Base-by-base conservation (phyloP, 2,329 filamentous ascomycete species). In the Fusarium sp. region DNA sequence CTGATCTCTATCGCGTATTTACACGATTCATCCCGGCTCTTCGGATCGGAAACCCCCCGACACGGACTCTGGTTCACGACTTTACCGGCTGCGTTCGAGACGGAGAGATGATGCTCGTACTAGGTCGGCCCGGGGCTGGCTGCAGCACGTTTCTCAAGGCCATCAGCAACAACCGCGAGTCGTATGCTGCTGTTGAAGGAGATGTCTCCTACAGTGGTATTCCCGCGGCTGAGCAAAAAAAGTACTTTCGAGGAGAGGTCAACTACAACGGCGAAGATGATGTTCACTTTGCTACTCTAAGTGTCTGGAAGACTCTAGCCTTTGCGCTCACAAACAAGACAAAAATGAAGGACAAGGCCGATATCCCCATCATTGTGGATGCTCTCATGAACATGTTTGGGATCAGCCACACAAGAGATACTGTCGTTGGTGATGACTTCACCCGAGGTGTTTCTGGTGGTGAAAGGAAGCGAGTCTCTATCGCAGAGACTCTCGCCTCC, bases 261-360 rank as follows among this genome's bases (percentile, higher is more conserved):
- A 88, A 88, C 66, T 93, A 93, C 73, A 92, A 91, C 66, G 85
- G 84, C 14, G 90, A 94, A 72, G 90, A 92, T 64, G 90, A 93
- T 68, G 81, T 85, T 15, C 91, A 94, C 72, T 88, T 93, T 70
- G 87, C 91, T 3, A 82, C 82, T 2, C 78, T 94, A 32, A 92
- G 87, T 6, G 91, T 94, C 0, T 90, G 88, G 82, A 89, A 93
- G 73, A 93, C 91, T 0, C 78, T 94, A 37, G 85, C 84, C 4
- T 93, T 94, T 68, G 88, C 90, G 0, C 77, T 93, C 44, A 84
- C 87, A 73, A 92, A 87, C 76, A 92, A 92, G 77, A 92, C 89
- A 9, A 88, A 84, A 74, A 90, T 88, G 73, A 79, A 85, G 43
- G 84, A 86, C 36, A 82, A 81, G 42, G 79, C 77, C 4, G 84